These are phyloP conservation scores for Naumovozyma baii DNA, from an alignment of 805 yeast species.

Conservation along the genomic window DNA sequence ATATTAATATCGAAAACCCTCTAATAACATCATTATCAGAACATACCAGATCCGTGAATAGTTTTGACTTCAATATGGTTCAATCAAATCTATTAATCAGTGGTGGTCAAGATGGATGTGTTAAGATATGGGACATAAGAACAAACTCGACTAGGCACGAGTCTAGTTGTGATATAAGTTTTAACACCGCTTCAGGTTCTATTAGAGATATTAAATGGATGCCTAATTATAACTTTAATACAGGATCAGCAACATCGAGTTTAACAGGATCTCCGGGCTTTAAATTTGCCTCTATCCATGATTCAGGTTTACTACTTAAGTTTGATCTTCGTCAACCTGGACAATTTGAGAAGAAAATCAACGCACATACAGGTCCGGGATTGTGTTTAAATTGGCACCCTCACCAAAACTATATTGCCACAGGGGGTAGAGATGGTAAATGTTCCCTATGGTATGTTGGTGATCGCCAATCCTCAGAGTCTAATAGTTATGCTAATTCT, in stretches of 20 bases:
- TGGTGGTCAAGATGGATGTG: conserved; percentile 75
- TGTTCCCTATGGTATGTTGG: conserved; percentile 30
- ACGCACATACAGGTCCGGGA: conserved; percentile 90
- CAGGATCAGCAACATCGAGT: conserved; percentile 7
- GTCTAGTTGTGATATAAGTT: conserved; percentile 23
- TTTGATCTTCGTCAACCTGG: conserved; percentile 74
- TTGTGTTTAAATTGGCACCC: conserved; percentile 85
- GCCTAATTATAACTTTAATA: conserved; percentile 33
- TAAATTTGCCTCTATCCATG: conserved; percentile 70
- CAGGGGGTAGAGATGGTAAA: conserved; percentile 84
- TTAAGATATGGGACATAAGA: conserved; percentile 62
- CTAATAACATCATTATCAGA: conserved; percentile 21
- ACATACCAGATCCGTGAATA: conserved; percentile 29
- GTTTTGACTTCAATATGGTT: conserved; percentile 29
- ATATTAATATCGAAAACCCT: conserved; percentile 14
- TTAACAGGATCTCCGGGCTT: conserved; percentile 25
- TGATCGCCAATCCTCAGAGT: conserved; percentile 7
- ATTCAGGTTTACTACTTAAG: conserved; percentile 76
- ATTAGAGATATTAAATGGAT: conserved; percentile 47
- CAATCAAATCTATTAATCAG: conserved; percentile 36
- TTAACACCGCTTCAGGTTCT: conserved; percentile 59
- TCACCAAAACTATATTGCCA: conserved; percentile 63
- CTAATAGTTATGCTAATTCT: background rate
- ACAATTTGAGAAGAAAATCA: conserved; percentile 57
- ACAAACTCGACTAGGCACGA: conserved; percentile 35